Base-by-base conservation (phyloP, 2,329 filamentous ascomycete species). In the Pestalotiopsis sp. region DNA sequence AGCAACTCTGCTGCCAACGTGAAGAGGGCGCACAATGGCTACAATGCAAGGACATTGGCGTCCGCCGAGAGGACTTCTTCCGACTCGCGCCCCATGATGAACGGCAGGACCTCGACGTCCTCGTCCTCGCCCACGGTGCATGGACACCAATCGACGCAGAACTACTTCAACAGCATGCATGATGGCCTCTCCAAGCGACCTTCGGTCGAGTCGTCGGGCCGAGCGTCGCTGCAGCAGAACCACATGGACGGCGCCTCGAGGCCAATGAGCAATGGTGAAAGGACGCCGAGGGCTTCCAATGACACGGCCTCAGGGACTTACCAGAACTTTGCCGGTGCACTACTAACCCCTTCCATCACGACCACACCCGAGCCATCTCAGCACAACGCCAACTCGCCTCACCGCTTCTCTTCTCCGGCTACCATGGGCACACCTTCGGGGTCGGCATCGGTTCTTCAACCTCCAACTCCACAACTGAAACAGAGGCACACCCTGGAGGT, bases 401-500 rank as follows among this genome's bases (percentile, higher is more conserved):
- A 92, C 70, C 85, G 90, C 75, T 89, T 90, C 73, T 92, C 91
- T 4, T 90, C 90, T 2, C 90, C 92, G 11, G 77, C 80, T 31
- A 77, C 80, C 66, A 75, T 77, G 38, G 74, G 80, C 20, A 78
- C 78, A 57, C 76, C 80, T 49, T 80, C 79, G 38, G 77, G 81
- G 38, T 83, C 85, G 13, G 81, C 86, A 1, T 86, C 88, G n/a
- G 82, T 82, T 41, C 78, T 80, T 3, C 81, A 85, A 68, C 79
- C 85, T 59, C 85, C 90, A 52, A 83, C 88, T 9, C 84, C 85
- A 14, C 82, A 84, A 39, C 82, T 95, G 63, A 92, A 92, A 79
- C 93, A 97, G 70, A 90, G 95, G 72, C 92, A 97, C 81, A 97
- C 94, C 0, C 86, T 98, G 31, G 94, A 97, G 80, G 93, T 97